phyloP scores from a whole-genome alignment of 75 land plant genomes.

The Sequoia sempervirens region DNA sequence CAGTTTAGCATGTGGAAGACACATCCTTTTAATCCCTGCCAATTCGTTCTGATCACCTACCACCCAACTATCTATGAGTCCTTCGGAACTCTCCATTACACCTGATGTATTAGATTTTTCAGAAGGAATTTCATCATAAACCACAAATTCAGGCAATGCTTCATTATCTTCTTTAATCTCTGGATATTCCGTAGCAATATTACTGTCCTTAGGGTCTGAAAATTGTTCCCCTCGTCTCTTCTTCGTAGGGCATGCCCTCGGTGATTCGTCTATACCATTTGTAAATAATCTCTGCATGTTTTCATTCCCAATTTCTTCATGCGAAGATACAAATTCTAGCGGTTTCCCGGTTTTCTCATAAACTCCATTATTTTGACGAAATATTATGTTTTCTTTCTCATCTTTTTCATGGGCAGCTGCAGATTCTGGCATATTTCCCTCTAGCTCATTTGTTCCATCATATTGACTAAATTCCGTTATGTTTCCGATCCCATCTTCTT shows the following conservation, averaged over 20 bases:
- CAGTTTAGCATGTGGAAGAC: constrained; percentile 11
- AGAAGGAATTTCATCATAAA: not conserved
- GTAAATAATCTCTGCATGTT: not conserved
- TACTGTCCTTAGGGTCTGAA: not conserved
- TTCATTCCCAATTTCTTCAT: not conserved
- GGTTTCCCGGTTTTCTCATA: not conserved
- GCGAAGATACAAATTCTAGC: not conserved
- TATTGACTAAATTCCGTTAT: not conserved
- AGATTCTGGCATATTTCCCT: not conserved
- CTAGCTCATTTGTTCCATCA: not conserved
- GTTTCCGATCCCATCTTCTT: not conserved
- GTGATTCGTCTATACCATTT: not conserved
- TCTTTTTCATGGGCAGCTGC: not conserved
- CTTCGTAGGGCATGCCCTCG: not conserved
- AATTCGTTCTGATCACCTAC: not conserved
- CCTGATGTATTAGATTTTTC: not conserved
- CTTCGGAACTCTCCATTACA: not conserved
- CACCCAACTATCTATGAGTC: not conserved
- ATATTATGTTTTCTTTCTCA: not conserved
- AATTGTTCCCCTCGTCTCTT: not conserved
- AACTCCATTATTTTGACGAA: not conserved
- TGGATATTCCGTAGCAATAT: not conserved
- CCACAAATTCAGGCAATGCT: not conserved
- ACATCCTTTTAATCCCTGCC: constrained; percentile 13
- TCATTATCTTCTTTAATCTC: not conserved